Evolutionary conservation across 1,139 yeast genomes (phyloP), one percentile per base, ranked within the genome.

Genomic region (Zygosaccharomyces sapae): DNA sequence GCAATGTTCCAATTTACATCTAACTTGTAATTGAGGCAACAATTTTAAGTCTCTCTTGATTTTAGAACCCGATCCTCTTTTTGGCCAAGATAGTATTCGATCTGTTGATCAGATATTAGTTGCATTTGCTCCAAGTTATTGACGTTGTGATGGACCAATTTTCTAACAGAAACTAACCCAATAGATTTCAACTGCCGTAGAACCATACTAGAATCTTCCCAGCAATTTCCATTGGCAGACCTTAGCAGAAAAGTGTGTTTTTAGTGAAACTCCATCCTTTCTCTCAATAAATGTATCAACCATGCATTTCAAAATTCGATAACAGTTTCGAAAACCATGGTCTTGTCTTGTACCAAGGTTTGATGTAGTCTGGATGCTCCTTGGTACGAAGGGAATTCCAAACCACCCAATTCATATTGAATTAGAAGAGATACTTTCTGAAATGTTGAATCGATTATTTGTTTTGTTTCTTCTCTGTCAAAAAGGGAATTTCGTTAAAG

Each of bases 371-470:
- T 71, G 38, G 54, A 47, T 1, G 76, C 67, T 0, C 74, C 77
- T 5, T 59, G 66, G 44, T 67, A 71, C 2, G 54, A 55, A 0
- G 80, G 79, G 45, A 62, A 71, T 27, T 74, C 77, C 5, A 72
- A 44, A 0, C 77, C 77, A 3, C 80, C 76, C 10, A 76, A 59
- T 43, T 75, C 79, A 57, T 67, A 72, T 49, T 76, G 80, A 9
- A 75, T 59, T 5, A 75, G 40, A 6, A 75, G 47, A 3, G 65
- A 65, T 0, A 72, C 59, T 50, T 75, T 74, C 20, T 71, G 71
- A 37, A 46, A 44, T 7, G 59, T 47, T 5, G 53, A 44, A 38
- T 60, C 62, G 25, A 66, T 49, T 22, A 52, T 43, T 51, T 62
- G 48, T 58, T 45, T n/a, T 55, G 53, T 36, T 54, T 55, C 12